Conservation (phyloP, 164 flowering plant genomes). For the Annona squamosa region DNA sequence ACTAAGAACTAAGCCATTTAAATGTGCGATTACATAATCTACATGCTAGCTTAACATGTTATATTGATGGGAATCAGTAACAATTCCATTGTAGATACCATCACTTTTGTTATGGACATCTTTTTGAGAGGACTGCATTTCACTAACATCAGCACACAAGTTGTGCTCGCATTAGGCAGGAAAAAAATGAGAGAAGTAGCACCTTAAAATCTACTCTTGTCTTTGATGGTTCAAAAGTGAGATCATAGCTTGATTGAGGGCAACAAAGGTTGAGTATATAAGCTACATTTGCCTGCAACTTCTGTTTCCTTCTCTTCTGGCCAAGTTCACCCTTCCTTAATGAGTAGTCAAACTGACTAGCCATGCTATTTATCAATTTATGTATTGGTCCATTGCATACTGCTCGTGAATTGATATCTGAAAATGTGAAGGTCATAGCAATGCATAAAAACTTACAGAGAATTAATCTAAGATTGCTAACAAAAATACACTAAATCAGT, state of each 20-base stretch:
- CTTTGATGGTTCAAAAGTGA: constrained; percentile 69
- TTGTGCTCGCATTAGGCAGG: not conserved
- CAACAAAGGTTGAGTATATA: constrained; percentile 64
- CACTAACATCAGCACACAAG: not conserved
- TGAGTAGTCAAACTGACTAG: constrained; percentile 29
- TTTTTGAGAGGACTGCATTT: not conserved
- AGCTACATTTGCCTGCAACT: constrained; percentile 40
- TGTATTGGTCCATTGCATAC: constrained; percentile 75
- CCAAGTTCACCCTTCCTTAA: constrained; percentile 18
- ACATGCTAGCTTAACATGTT: not conserved
- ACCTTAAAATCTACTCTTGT: constrained; percentile 87
- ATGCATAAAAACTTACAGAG: not conserved
- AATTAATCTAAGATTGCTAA: not conserved
- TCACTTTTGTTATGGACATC: not conserved
- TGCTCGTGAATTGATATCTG: constrained; percentile 76
- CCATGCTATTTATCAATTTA: constrained; percentile 60
- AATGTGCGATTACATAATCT: too few relatives aligned
- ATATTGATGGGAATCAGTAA: not conserved
- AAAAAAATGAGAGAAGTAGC: constrained; percentile 5
- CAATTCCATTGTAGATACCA: not conserved
- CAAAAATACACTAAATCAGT: not conserved
- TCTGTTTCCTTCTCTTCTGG: constrained; percentile 39
- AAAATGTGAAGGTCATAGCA: constrained; percentile 30
- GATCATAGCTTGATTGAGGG: constrained; percentile 61
- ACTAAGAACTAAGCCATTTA: too few relatives aligned